Evolutionary conservation across 345 rosid genomes (phyloP).

Genomic region (Erysimum cheiranthoides): DNA sequence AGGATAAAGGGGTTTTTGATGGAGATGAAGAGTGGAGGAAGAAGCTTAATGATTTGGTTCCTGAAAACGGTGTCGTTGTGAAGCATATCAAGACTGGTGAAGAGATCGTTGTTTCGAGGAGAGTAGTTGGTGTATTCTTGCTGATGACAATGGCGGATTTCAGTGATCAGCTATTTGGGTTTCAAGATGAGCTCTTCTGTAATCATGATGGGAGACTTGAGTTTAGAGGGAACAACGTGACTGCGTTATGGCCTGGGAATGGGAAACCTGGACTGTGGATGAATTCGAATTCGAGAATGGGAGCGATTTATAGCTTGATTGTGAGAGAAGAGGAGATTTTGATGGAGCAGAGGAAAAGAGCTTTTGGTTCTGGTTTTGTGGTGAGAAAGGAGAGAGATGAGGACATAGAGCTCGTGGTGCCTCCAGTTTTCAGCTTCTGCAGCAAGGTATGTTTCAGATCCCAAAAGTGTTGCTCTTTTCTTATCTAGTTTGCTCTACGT

Average conservation of each 20-base stretch:
- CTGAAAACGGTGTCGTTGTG: conserved; percentile 61
- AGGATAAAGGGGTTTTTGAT: conserved; percentile 63
- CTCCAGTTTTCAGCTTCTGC: conserved; percentile 78
- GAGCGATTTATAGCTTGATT: conserved; percentile 68
- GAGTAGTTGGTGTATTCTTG: conserved; percentile 68
- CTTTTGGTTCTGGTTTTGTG: conserved; percentile 48
- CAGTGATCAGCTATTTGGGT: conserved; percentile 84
- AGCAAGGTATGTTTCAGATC: conserved; percentile 38
- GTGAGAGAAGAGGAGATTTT: conserved; percentile 82
- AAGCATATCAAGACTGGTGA: conserved; percentile 85
- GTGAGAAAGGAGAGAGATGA: conserved; percentile 62
- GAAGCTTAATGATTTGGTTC: conserved; percentile 65
- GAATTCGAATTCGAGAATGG: conserved; percentile 79
- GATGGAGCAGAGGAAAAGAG: conserved; percentile 57
- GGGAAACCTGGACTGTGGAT: conserved; percentile 93
- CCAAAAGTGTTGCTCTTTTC: neutral
- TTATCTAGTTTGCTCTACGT: neutral
- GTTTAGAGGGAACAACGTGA: conserved; percentile 61
- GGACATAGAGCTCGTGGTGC: conserved; percentile 71
- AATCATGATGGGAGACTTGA: conserved; percentile 70
- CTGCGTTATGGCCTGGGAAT: conserved; percentile 87
- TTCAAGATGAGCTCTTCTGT: conserved; percentile 70
- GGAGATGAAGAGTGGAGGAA: conserved; percentile 81
- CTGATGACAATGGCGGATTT: conserved; percentile 94
- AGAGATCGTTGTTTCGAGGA: conserved; percentile 67